phyloP scores from a whole-genome alignment of 495 filamentous ascomycete genomes.

The Poronia punctata region DNA sequence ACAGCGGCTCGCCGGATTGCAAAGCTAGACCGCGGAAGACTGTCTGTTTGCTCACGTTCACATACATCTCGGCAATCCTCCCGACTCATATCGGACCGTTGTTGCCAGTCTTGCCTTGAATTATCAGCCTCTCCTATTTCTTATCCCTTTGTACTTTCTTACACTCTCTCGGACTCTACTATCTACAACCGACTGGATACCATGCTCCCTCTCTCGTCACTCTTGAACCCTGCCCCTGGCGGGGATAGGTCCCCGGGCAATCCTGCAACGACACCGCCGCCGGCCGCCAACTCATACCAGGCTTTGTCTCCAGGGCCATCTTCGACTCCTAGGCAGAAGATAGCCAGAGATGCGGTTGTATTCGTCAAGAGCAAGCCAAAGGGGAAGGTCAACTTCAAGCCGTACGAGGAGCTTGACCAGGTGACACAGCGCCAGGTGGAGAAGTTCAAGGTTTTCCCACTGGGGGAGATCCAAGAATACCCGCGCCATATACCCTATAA shows the following conservation, averaged over 20 bases:
- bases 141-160: slow-evolving; percentile 7
- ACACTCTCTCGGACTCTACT: slow-evolving; percentile 12
- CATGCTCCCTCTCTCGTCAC: slow-evolving; percentile 51
- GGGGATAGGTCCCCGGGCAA: no score
- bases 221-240: slow-evolving; percentile 58
- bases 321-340: slow-evolving; percentile 33
- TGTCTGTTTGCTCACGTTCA: slow-evolving; percentile 28
- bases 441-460: slow-evolving; percentile 57
- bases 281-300: no score
- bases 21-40: slow-evolving; percentile 23
- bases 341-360: slow-evolving; percentile 53
- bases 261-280: no score
- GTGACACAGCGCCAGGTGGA: slow-evolving; percentile 47
- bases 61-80: slow-evolving; percentile 23
- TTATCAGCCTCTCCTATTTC: slow-evolving; percentile 19
- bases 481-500: slow-evolving; percentile 83
- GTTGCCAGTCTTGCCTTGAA: slow-evolving; percentile 30
- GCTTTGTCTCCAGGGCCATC: slow-evolving; percentile 28
- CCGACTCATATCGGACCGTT: slow-evolving; percentile 17
- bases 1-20: slow-evolving; percentile 23
- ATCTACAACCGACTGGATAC: slow-evolving; percentile 23
- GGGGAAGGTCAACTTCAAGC: slow-evolving; percentile 59
- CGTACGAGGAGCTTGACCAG: slow-evolving; percentile 56
- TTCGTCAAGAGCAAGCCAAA: slow-evolving; percentile 51
- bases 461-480: slow-evolving; percentile 61